Evolutionary conservation across 192 early-diverging fungal genomes (phyloP).

Genomic region (Hyaloraphidium curvatum): DNA sequence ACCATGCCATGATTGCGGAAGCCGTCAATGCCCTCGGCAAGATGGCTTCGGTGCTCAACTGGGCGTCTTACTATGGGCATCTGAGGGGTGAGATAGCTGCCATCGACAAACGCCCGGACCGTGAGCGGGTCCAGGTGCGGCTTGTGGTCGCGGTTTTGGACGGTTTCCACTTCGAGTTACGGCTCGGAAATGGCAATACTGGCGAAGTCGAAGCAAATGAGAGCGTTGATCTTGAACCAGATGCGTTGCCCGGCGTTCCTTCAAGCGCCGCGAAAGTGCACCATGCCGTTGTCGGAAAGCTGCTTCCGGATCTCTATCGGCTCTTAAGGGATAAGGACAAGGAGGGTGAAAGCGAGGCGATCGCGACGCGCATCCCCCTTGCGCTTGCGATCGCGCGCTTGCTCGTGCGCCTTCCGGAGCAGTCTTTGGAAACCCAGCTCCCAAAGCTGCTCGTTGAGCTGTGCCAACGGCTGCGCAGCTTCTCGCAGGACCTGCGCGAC

Average conservation of each 20-base stretch:
- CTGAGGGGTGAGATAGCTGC: slow-evolving; percentile 52
- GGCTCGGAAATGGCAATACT: slow-evolving; percentile 20
- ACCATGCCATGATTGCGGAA: slow-evolving; percentile 68
- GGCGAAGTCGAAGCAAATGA: slow-evolving; percentile 3
- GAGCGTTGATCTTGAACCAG: slow-evolving; percentile 10
- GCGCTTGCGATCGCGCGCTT: slow-evolving; percentile 68
- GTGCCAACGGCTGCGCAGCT: slow-evolving; percentile 66
- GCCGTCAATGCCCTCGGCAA: slow-evolving; percentile 53
- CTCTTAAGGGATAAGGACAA: no score
- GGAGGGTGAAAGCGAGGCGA: slow-evolving; percentile 48
- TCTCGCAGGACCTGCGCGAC: slow-evolving; percentile 64
- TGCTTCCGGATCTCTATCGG: slow-evolving; percentile 68
- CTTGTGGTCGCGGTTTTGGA: slow-evolving; percentile 65
- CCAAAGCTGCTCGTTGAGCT: slow-evolving; percentile 73
- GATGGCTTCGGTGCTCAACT: slow-evolving; percentile 47
- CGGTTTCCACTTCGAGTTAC: slow-evolving; percentile 78
- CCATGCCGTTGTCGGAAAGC: slow-evolving; percentile 38
- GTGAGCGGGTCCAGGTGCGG: slow-evolving; percentile 72
- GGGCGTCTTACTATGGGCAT: slow-evolving; percentile 64
- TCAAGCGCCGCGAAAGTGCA: slow-evolving; percentile 19
- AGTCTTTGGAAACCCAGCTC: slow-evolving; percentile 55
- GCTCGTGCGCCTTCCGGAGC: slow-evolving; percentile 57
- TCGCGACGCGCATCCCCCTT: slow-evolving; percentile 65
- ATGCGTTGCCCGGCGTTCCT: no score
- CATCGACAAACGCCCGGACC: slow-evolving; percentile 36